Conservation (phyloP, 345 rosid species). For the Triadica sebifera region DNA sequence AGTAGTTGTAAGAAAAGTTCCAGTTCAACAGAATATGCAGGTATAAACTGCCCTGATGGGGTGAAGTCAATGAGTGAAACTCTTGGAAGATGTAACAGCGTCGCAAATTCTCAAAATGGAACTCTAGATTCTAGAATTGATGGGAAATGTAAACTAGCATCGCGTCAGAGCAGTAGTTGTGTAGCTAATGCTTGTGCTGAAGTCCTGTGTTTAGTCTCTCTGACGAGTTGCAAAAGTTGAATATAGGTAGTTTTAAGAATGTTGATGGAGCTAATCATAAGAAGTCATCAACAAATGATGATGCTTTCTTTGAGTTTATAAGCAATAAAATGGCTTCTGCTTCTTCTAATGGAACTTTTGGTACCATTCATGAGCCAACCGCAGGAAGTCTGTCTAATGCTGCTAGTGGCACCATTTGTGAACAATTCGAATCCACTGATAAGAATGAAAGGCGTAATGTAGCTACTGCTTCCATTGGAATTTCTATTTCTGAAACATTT, state of each 20-base stretch:
- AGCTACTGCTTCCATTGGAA: conserved; percentile 17
- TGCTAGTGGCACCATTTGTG: no score
- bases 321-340: conserved; percentile 30
- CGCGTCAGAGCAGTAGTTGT: conserved; percentile 13
- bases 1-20: conserved; percentile 20
- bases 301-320: conserved; percentile 41
- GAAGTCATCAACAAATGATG: conserved; percentile 17
- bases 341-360: conserved; percentile 23
- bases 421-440: no score
- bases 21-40: conserved; percentile 19
- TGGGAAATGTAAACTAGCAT: conserved; percentile 17
- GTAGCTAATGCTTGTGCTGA: conserved; percentile 16
- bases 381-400: conserved; percentile 4
- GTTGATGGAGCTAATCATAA: conserved; percentile 24
- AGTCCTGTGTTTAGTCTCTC: conserved; percentile 24
- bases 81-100: conserved; percentile 20
- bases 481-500: conserved; percentile 24
- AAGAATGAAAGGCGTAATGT: no score
- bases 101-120: conserved; percentile 13
- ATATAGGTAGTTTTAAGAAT: conserved; percentile 31
- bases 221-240: conserved; percentile 48
- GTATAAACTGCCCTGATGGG: conserved; percentile 12
- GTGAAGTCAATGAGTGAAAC: conserved; percentile 11
- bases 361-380: conserved; percentile 11
- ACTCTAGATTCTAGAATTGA: conserved; percentile 18